Evolutionary conservation across 371 early-diverging fungal genomes (phyloP).

Genomic region (Fennellomyces sp.): DNA sequence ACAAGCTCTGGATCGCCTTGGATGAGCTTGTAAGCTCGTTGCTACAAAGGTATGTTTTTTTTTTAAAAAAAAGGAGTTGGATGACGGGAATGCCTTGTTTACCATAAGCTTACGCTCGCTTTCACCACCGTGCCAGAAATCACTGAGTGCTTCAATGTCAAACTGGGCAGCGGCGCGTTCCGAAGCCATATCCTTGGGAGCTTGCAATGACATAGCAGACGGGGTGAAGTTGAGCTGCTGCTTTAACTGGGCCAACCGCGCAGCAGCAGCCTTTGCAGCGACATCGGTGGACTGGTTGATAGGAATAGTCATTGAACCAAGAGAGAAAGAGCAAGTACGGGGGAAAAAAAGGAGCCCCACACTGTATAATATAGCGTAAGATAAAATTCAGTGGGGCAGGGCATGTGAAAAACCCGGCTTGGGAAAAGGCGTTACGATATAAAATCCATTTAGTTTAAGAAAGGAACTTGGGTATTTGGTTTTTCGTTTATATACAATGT

Average conservation of each 20-base stretch:
- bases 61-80: neutral
- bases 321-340: neutral
- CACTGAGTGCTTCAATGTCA: conserved; percentile 49
- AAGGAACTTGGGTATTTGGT: neutral
- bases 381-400: neutral
- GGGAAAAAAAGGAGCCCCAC: neutral
- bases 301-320: conserved; percentile 8
- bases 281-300: conserved; percentile 12
- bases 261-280: conserved; percentile 26
- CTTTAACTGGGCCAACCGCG: conserved; percentile 30
- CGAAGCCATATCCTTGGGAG: conserved; percentile 44
- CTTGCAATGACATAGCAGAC: conserved; percentile 33
- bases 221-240: conserved; percentile 31
- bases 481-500: neutral
- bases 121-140: conserved; percentile 51
- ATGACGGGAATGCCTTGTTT: no score
- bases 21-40: conserved; percentile 52
- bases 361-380: neutral
- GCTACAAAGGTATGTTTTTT: no score
- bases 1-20: conserved; percentile 61
- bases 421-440: neutral
- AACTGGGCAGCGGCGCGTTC: conserved; percentile 60
- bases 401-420: neutral
- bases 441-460: neutral
- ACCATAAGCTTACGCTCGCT: conserved; percentile 43